Evolutionary conservation across 305 asterid species (phyloP), one percentile per base, ranked within the genome.

Genomic region (Fraxinus baroniana): DNA sequence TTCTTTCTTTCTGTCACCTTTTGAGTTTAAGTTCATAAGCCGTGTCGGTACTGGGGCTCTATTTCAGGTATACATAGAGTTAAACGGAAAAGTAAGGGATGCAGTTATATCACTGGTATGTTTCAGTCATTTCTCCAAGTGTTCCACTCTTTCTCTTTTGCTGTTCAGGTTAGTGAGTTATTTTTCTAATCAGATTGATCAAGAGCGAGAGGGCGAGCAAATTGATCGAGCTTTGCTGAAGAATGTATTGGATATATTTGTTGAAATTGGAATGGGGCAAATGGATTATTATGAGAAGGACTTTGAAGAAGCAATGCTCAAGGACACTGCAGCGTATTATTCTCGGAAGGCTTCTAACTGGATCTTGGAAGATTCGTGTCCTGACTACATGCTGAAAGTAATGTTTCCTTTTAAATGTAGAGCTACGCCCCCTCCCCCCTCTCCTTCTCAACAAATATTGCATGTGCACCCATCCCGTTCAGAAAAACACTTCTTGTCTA

Each of bases 161-260:
- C 36, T 55, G 78, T 82, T 75, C 52, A 78, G 77, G 68, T 87
- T 74, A 32, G 20, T 80, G 20, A 81, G 10, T 81, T 82, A 78
- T 79, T 44, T 33, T 66, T 83, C 68, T 80, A 37, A 81, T 80
- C 80, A 90, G 94, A 92, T 92, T 87, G 93, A 92, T 87, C 94
- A 89, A 90, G 98, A 93, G 91, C 91, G 98, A 36, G 97, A 94
- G 86, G 97, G 98, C 72, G 97, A 91, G 87, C 95, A 91, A 85
- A 90, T 93, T 83, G 97, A 93, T 76, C 86, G 96, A 85, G 96
- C 97, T 82, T 85, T 92, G 77, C 79, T 94, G 77, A 94, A 94
- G 89, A 94, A 94, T 89, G 91, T 94, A 57, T 80, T 94, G 74
- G 97, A 94, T 86, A 94, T 94, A 81, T 94, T 94, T 86, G 97